phyloP scores from a whole-genome alignment of 805 yeast species.

The Candida rishiriensis region DNA sequence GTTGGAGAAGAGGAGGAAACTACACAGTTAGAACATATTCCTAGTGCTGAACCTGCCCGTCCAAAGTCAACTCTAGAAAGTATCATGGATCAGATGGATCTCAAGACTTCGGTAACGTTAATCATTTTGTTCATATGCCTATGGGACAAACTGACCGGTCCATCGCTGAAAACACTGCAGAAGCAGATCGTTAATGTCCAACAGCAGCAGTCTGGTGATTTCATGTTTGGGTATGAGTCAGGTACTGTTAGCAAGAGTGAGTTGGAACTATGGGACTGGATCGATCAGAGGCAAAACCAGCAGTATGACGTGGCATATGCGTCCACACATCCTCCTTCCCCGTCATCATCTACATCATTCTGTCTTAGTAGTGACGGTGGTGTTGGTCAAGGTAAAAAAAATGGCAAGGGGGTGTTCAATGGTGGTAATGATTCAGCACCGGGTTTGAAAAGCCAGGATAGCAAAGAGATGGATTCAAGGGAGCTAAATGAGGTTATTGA shows the following conservation, averaged over 20 bases:
- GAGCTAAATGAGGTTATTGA: conserved; percentile 44
- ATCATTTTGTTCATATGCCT: conserved; percentile 16
- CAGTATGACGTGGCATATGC: too few relatives aligned
- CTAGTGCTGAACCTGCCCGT: conserved; percentile 6
- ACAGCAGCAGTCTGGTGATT: conserved; percentile 4
- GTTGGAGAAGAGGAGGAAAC: conserved; percentile 5
- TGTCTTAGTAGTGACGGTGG: conserved; percentile 2
- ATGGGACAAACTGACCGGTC: conserved; percentile 12
- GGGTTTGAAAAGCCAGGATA: background rate
- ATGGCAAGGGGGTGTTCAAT: background rate
- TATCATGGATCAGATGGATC: conserved; percentile 19
- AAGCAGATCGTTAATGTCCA: conserved; percentile 1
- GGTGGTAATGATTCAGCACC: background rate
- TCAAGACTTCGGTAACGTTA: conserved; percentile 16
- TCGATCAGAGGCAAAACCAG: conserved; percentile 32
- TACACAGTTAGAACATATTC: conserved; percentile 5
- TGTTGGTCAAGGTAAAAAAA: conserved; percentile 1
- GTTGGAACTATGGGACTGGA: conserved; percentile 70
- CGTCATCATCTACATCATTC: too few relatives aligned
- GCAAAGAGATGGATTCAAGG: conserved; percentile 21
- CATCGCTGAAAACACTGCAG: conserved; percentile 8
- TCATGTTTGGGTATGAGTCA: background rate
- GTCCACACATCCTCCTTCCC: too few relatives aligned
- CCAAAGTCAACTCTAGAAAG: conserved; percentile 11
- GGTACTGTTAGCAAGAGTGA: conserved; percentile 46